phyloP scores from a whole-genome alignment of 1,284 basidiomycete species.

The Puccinia polysora region DNA sequence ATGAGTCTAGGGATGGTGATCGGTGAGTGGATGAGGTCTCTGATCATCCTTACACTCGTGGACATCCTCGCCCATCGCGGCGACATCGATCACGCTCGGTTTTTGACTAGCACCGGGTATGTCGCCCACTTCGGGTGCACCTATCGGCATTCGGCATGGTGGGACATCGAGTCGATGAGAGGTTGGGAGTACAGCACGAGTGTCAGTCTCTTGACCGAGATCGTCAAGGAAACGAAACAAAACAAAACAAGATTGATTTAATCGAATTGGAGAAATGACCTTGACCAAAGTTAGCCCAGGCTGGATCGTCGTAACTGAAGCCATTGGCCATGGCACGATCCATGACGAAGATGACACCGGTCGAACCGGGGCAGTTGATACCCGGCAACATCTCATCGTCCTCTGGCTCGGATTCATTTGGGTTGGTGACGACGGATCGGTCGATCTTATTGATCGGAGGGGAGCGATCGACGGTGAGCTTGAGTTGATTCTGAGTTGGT shows the following conservation, averaged over 20 bases:
- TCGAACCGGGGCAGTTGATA: conserved; percentile 31
- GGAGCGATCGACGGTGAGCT: not conserved
- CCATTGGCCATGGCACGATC: conserved; percentile 32
- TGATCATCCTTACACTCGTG: conserved; percentile 65
- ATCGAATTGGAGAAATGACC: too few species aligned
- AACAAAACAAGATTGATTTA: not conserved
- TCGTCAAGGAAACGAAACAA: conserved; percentile 52
- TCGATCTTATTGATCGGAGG: conserved; percentile 2
- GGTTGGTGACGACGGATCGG: not conserved
- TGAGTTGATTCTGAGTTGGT: not conserved
- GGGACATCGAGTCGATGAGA: not conserved
- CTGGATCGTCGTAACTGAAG: conserved; percentile 24
- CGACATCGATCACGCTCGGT: conserved; percentile 61
- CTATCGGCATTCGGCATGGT: conserved; percentile 56
- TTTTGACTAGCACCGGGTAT: conserved; percentile 70
- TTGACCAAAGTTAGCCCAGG: conserved; percentile 44
- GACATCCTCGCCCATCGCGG: conserved; percentile 58
- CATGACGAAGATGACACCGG: conserved; percentile 40
- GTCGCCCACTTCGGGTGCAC: conserved; percentile 68
- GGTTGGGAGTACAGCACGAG: too few species aligned
- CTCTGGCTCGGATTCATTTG: conserved; percentile 1
- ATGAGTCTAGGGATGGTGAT: too few species aligned
- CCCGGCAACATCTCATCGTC: conserved; percentile 25
- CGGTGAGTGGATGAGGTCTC: too few species aligned
- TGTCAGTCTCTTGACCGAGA: too few species aligned